Evolutionary conservation across 768 basidiomycete genomes (phyloP), one percentile per base, ranked within the genome.

Genomic region (Suillus tomentosus): DNA sequence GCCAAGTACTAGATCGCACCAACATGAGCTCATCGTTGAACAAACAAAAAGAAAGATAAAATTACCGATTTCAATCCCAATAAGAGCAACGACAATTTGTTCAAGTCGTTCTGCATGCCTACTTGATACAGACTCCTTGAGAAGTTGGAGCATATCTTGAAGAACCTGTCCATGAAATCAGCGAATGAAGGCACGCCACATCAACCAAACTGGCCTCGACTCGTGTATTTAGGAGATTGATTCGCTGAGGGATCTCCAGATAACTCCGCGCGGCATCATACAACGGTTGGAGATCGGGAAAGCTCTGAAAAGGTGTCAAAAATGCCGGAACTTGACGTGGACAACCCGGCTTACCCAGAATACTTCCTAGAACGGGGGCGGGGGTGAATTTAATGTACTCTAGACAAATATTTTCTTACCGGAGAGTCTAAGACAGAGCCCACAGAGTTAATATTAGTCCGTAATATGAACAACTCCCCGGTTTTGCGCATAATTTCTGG

Each of bases 401-500:
- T 14, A 64, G 64, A 47, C 39, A 54, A 63, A 63, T 48, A 15
- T 39, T 19, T 65, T 82, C 91, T 70, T 74, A 94, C 93, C 34
- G 95, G 95, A 40, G 95, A 94, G 80, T 98, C 95, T 51, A 98
- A 80, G n/a, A 97, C 95, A 39, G 95, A 96, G 55, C 96, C 96
- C 61, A 97, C 95, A 53, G 94, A 91, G 70, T 95, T 95, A 69
- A 97, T 96, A 73, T 95, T 96, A 61, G 96, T 94, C 66, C 96
- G 84, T 69, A 97, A 80, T 45, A 98, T 87, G 78, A 98, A 98
- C 48, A 98, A 81, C 69, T 95, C 92, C 51, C 96, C 96, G 66
- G 96, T 98, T 77, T 97, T 94, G 73, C 92, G 91, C 96, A 98
- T 96, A 72, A 98, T 98, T 74, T 97, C 96, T 87, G 67, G 65